Base-by-base conservation (phyloP, 2,329 filamentous ascomycete genomes). In the Myrmaecium sp. region DNA sequence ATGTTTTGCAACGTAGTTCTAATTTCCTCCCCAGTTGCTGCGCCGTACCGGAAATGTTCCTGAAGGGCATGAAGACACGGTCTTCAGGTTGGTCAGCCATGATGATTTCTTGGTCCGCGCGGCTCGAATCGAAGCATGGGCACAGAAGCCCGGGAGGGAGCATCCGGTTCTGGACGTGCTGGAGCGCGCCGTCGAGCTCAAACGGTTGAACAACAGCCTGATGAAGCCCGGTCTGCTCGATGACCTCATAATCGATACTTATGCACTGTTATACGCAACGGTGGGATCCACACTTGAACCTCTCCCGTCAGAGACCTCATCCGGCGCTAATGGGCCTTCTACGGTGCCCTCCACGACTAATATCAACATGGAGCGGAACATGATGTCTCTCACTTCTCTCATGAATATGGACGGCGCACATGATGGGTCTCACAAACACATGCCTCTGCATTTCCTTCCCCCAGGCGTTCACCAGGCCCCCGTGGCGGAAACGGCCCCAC, bases 191-290 rank as follows among this genome's bases (percentile, higher is more conserved):
- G 58, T 74, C 14, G 75, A 81, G 38, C 53, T 80, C 17, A 79
- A 79, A 43, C 75, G 72, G 46, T 66, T 94, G 23, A 98, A 98
- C 44, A 74, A 75, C 21, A 77, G 75, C 24, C 62, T 93, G 5
- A 89, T 91, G 67, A 94, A 93, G 51, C 68, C 76, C 1, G 68
- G 72, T 0, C 64, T 74, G 6, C 86, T 95, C 23, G 89, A 98
- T 41, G 89, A 98, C 43, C 64, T 95, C n/a, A 78, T 94, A 36
- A 78, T 75, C 13, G 89, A 98, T 51, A 74, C 79, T 25, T 98
- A 93, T 49, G 77, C 80, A 1, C 64, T 71, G 25, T 59, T 92
- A 10, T 89, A 81, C 44, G 62, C 65, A 11, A 67, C 74, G 16
- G 56, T 83, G 25, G 70, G 70, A 2, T 66, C 66, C 21, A 60